A percentile compares a stretch with the other conserved stretches of the same genome.
phyloP scores from a whole-genome alignment of 148 eudicot genomes.

The Gaultheria prostrata region DNA sequence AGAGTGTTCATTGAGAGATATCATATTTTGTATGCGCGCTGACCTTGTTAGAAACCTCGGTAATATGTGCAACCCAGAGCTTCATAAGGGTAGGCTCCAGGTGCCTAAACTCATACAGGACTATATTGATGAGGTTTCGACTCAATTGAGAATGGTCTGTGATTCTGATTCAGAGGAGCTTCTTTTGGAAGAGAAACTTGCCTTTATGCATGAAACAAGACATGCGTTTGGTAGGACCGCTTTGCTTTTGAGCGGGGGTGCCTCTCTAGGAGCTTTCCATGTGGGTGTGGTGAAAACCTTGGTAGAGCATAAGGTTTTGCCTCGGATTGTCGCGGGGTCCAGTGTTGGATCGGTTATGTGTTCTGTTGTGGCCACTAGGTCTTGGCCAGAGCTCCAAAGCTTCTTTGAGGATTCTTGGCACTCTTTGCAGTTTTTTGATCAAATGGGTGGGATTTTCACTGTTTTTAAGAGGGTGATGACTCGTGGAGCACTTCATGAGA shows the following conservation, averaged over 20 bases:
- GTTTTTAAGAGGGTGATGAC: constrained; percentile 78
- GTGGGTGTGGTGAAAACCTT: constrained; percentile 89
- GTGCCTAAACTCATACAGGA: constrained; percentile 84
- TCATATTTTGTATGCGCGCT: constrained; percentile 87
- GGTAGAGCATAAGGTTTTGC: constrained; percentile 87
- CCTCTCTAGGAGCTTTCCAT: constrained; percentile 90
- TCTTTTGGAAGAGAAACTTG: constrained; percentile 84
- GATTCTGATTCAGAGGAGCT: constrained; percentile 89
- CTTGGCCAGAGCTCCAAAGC: constrained; percentile 96
- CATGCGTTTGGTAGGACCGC: constrained; percentile 99
- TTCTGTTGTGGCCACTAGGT: constrained; percentile 76
- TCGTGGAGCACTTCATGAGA: constrained; percentile 85
- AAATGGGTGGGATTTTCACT: constrained; percentile 74
- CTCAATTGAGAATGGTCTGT: constrained; percentile 88
- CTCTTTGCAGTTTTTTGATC: constrained; percentile 83
- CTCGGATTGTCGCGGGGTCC: constrained; percentile 85
- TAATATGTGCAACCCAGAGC: constrained; percentile 95
- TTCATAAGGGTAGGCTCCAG: constrained; percentile 89
- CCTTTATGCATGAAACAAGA: constrained; percentile 94
- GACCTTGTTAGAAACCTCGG: constrained; percentile 89
- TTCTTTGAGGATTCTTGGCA: constrained; percentile 94
- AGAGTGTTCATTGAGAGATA: constrained; percentile 74
- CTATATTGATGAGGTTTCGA: constrained; percentile 84
- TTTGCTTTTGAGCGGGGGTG: constrained; percentile 97
- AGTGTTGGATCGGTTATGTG: constrained; percentile 97